Base-by-base conservation (phyloP, 2,329 filamentous ascomycete genomes). In the Epichloe sylvatica region DNA sequence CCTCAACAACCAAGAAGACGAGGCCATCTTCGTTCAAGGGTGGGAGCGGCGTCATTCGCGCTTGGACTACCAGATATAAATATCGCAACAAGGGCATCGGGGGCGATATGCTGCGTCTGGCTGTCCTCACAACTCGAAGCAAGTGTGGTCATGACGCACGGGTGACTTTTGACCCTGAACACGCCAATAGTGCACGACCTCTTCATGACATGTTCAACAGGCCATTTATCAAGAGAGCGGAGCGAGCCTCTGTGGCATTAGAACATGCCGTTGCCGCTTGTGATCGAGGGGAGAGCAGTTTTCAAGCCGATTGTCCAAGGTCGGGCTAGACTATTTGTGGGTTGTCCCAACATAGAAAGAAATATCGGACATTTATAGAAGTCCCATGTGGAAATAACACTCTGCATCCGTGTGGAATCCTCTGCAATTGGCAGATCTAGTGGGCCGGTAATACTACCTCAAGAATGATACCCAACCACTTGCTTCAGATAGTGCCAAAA, bases 21-120 rank as follows among this genome's bases (percentile, higher is more conserved):
- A 47, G 49, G 8, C 36, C 45, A 4, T 37, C 51, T 23, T 45
- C 40, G n/a, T 23, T 42, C 56, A 70, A 70, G 54, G 74, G 75
- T 25, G 78, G 78, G 44, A 75, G 72, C 51, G 84, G 80, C 3
- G 66, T 84, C 34, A 80, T 95, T 47, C 77, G 84, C 15, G 88
- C 83, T 3, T 94, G 88, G 87, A 90, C 87, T 1, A 86, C 89
- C 0, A 76, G 73, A 62, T 65, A 81, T 46, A 73, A 75, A 56
- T 92, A 88, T 64, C 75, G 88, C 19, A 70, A 75, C 30, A 78
- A 77, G 52, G 86, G 87, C 0, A 70, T 92, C 7, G 88, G 87
- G 0, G 73, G 72, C 3, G 83, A 81, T 43, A 65, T 95, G 63
- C 67, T 94, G 44, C 78, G 84, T 56, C 81, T 86, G 57, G 85